phyloP scores from a whole-genome alignment of 1,139 yeast species.

The Ogataea hybrid region DNA sequence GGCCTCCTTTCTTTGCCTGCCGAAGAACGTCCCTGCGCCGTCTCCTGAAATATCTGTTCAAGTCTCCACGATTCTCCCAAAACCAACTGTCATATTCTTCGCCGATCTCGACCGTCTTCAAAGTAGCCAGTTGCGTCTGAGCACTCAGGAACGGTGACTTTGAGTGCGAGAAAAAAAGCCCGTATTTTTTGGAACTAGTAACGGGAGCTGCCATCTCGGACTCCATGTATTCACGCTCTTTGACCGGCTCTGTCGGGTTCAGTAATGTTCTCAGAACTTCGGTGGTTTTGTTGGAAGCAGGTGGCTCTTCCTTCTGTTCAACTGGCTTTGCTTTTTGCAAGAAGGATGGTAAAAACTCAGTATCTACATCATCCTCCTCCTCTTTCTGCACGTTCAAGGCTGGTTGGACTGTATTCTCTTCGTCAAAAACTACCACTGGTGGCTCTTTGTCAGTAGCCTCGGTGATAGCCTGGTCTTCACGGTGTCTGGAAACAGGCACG shows the following conservation, averaged over 20 bases:
- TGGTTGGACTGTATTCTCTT: conserved; percentile 4
- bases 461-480: conserved; percentile 17
- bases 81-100: conserved; percentile 73
- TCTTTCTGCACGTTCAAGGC: conserved; percentile 22
- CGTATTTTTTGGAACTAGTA: conserved; percentile 35
- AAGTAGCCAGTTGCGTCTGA: conserved; percentile 71
- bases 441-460: conserved; percentile 17
- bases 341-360: conserved; percentile 49
- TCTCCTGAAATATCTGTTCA: conserved; percentile 72
- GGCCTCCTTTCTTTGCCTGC: conserved; percentile 46
- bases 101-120: conserved; percentile 41
- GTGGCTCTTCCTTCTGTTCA: conserved; percentile 8
- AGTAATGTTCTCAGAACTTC: conserved; percentile 65
- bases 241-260: conserved; percentile 44
- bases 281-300: conserved; percentile 15
- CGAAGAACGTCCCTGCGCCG: conserved; percentile 73
- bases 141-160: conserved; percentile 85
- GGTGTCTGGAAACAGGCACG: conserved; percentile 13
- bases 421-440: background rate
- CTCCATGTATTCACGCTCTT: conserved; percentile 38
- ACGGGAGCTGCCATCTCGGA: conserved; percentile 13
- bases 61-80: conserved; percentile 79
- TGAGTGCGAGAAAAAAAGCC: conserved; percentile 77
- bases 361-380: conserved; percentile 30
- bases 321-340: conserved; percentile 10